These are phyloP conservation scores for Magnusiomyces ingens DNA, from an alignment of 1,139 yeast genomes.

Conservation along the genomic window DNA sequence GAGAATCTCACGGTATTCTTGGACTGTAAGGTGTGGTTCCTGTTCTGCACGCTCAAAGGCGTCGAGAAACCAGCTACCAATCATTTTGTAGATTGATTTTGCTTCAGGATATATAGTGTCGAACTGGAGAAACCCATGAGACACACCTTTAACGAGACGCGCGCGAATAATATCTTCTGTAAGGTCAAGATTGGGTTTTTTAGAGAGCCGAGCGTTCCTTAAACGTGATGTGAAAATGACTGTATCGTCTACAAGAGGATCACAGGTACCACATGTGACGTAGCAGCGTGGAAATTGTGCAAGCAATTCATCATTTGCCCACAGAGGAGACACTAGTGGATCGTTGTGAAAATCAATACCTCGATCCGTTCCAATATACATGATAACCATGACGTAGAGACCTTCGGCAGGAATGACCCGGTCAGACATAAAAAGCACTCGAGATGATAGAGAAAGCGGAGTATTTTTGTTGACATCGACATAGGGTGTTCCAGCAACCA, in stretches of 20 bases:
- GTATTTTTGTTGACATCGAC: slow-evolving; percentile 10
- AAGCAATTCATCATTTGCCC: slow-evolving; percentile 17
- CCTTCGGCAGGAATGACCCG: slow-evolving; percentile 18
- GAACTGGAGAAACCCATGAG: slow-evolving; percentile 43
- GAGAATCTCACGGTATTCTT: neutral
- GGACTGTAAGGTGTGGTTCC: neutral
- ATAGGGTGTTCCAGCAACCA: slow-evolving; percentile 10
- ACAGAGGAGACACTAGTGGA: slow-evolving; percentile 19
- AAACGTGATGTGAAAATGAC: slow-evolving; percentile 31
- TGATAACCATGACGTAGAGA: slow-evolving; percentile 16
- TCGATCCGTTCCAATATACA: slow-evolving; percentile 21
- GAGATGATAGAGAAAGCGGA: slow-evolving; percentile 19
- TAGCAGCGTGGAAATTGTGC: slow-evolving; percentile 19
- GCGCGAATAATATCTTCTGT: slow-evolving; percentile 26
- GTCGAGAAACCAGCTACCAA: slow-evolving; percentile 20
- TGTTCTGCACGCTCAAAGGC: slow-evolving; percentile 14
- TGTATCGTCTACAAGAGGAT: slow-evolving; percentile 21
- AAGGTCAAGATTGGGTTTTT: neutral
- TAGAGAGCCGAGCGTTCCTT: slow-evolving; percentile 25
- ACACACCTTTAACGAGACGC: slow-evolving; percentile 35
- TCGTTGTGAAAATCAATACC: slow-evolving; percentile 18
- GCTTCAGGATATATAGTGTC: slow-evolving; percentile 37
- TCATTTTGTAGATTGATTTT: slow-evolving; percentile 17
- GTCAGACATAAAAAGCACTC: slow-evolving; percentile 18
- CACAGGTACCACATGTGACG: slow-evolving; percentile 20